Evolutionary conservation across 305 asterid genomes (phyloP).

Genomic region (Rubia tinctorum): DNA sequence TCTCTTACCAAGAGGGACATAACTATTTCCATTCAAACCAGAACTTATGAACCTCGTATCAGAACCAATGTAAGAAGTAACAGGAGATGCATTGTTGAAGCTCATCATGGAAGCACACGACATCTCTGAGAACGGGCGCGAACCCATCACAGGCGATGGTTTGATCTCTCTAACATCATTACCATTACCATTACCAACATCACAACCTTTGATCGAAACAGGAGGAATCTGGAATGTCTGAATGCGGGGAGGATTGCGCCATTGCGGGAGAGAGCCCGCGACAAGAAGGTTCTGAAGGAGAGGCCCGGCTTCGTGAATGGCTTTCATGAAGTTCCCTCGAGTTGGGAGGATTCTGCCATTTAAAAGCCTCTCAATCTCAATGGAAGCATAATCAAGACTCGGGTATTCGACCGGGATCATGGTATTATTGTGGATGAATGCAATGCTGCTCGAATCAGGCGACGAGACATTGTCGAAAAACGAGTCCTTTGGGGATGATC

Average conservation of each 20-base stretch:
- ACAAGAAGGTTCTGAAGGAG: conserved; percentile 56
- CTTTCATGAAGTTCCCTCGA: conserved; percentile 51
- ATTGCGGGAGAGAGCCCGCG: conserved; percentile 72
- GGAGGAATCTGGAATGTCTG: conserved; percentile 55
- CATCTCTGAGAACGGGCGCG: conserved; percentile 32
- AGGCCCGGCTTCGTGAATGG: conserved; percentile 60
- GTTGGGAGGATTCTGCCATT: conserved; percentile 49
- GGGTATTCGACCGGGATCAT: conserved; percentile 3
- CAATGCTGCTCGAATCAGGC: conserved; percentile 33
- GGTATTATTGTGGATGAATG: conserved; percentile 19
- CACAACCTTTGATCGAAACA: conserved; percentile 37
- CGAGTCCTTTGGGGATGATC: conserved; percentile 41
- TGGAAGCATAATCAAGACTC: conserved; percentile 32
- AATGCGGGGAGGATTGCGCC: conserved; percentile 77
- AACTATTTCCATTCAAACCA: conserved; percentile 22
- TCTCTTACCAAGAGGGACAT: conserved; percentile 34
- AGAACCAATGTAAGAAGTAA: conserved; percentile 25
- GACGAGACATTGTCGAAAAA: conserved; percentile 41
- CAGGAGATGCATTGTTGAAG: conserved; percentile 25
- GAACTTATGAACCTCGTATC: conserved; percentile 27
- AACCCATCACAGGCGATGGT: conserved; percentile 15
- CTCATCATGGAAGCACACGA: conserved; percentile 36
- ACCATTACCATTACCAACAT: conserved; percentile 19
- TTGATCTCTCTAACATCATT: conserved; percentile 24
- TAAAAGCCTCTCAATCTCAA: conserved; percentile 34